A percentile compares a stretch with the other conserved stretches of the same genome.
These are phyloP conservation scores for Agaricales sp. DNA, from an alignment of 1,284 basidiomycete species.

Conservation along the genomic window DNA sequence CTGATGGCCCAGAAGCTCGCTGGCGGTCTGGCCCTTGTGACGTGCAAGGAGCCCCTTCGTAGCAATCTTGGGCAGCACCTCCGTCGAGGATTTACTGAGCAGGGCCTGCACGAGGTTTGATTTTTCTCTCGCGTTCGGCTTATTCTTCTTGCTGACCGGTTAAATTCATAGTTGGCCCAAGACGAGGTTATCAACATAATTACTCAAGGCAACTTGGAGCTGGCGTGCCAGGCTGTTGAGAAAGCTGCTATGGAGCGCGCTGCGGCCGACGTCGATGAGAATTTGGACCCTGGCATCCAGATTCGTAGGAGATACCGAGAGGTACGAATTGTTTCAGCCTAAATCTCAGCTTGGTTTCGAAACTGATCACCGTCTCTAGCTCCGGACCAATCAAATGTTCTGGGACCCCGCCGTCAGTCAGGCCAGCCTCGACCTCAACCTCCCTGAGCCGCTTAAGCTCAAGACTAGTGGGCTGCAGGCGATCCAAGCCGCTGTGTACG, in stretches of 20 bases:
- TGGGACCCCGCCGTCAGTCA: slow-evolving; percentile 75
- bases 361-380: slow-evolving; percentile 24
- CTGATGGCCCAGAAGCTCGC: slow-evolving; percentile 97
- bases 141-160: slow-evolving; percentile 4
- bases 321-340: slow-evolving; percentile 24
- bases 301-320: slow-evolving; percentile 83
- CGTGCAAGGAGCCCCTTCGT: slow-evolving; percentile 96
- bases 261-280: slow-evolving; percentile 90
- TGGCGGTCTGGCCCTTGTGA: slow-evolving; percentile 92
- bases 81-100: slow-evolving; percentile 69
- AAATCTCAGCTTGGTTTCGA: slow-evolving; percentile 6
- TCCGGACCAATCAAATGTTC: slow-evolving; percentile 67
- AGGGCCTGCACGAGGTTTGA: slow-evolving; percentile 78
- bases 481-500: slow-evolving; percentile 86
- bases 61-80: slow-evolving; percentile 90
- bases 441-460: slow-evolving; percentile 88
- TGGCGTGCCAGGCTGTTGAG: slow-evolving; percentile 92
- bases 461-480: slow-evolving; percentile 76
- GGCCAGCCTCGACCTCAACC: slow-evolving; percentile 65
- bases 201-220: slow-evolving; percentile 89
- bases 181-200: slow-evolving; percentile 72
- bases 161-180: slow-evolving; percentile 41
- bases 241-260: slow-evolving; percentile 98
- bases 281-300: slow-evolving; percentile 76
- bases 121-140: slow-evolving; percentile 2